Evolutionary conservation across 495 filamentous ascomycete species (phyloP), one percentile per base, ranked within the genome.

Genomic region (Talaromyces wortmannii): DNA sequence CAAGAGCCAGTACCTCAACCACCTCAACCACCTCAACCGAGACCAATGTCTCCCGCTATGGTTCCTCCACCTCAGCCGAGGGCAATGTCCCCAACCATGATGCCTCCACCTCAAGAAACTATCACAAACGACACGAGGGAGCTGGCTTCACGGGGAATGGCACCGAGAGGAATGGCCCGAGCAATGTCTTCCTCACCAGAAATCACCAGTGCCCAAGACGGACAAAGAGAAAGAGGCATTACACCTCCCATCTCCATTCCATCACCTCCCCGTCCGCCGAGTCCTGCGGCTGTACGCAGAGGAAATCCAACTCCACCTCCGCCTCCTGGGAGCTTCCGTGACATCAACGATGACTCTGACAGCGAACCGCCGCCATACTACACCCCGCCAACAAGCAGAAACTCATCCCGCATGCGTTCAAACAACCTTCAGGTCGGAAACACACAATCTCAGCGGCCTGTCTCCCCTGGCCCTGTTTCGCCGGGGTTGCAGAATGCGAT

Each of bases 401-500:
- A 52, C 17, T 12, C 42, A 5, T 58, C 53, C 6, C 58, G 52
- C 61, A 17, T 36, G 61, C 18, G 50, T 67, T 10, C 68, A 23
- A 23, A 23, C 4, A 23, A 23, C 23, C 23, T 23, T 23, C 23
- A 23, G 23, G 68, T 44, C 65, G 62, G 15, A 57, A 58, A 23
- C 46, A 52, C 45, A 57, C 45, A 40, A 50, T 17, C 31, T 59
- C 47, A 47, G 63, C 49, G 56, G 59, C 31, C 49, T 40, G 10
- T 62, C 63, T 62, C 63, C 40, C 69, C 71, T 23, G 65, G 66
- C 36, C 74, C 71, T 7, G 63, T 68, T 1, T 75, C 75, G 18
- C 73, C 76, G 0, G 72, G 65, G 0, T 64, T 74, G 40, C 72
- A 76, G 51, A 63, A 64, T 17, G 66, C 67, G 10, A 74, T 78